Base-by-base conservation (phyloP, 2,329 filamentous ascomycete species). In the Penicillium sp. region DNA sequence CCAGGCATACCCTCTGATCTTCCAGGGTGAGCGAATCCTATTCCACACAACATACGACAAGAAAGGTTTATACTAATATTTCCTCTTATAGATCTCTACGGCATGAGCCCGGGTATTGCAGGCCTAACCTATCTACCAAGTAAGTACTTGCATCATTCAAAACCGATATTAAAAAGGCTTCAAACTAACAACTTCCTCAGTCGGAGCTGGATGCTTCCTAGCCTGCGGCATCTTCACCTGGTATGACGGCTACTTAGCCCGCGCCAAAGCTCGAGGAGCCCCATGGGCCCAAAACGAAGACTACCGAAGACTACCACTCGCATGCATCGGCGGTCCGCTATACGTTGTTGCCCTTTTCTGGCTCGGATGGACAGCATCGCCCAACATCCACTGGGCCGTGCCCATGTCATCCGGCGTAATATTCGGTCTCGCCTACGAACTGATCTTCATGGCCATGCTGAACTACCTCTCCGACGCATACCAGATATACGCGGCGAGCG, bases 1-100 rank as follows among this genome's bases (percentile, higher is more conserved):
- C 62, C 83, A 90, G 70, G 86, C 87, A 9, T 92, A 86, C 67
- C 84, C 85, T 5, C 77, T 85, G 60, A 87, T 91, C 62, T 92
- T 90, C 70, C 76, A 81, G 60, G 66, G 67, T 59, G 50, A 8
- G 55, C 14, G 3, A 11, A 1, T 1, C n/a, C 11, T 14, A 11
- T n/a, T 6, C 5, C 33, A 11, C 3, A 14, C 12, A 23, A 16
- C 7, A 24, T 2, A 16, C 18, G 81, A 0, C 87, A 2, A n/a
- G 23, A 14, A 35, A 35, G 30, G 16, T 14, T 30, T 30, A 9
- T 30, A 40, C 35, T 42, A n/a, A 42, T 20, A 11, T 20, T 20
- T 14, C 35, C 8, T 42, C 16, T 42, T 35, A 42, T 50, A 68
- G 69, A 64, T 6, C 65, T 73, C 2, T 74, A 74, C 54, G 65